Conservation (phyloP, 148 eudicot genomes). For the Rhododendron ferrugineum region DNA sequence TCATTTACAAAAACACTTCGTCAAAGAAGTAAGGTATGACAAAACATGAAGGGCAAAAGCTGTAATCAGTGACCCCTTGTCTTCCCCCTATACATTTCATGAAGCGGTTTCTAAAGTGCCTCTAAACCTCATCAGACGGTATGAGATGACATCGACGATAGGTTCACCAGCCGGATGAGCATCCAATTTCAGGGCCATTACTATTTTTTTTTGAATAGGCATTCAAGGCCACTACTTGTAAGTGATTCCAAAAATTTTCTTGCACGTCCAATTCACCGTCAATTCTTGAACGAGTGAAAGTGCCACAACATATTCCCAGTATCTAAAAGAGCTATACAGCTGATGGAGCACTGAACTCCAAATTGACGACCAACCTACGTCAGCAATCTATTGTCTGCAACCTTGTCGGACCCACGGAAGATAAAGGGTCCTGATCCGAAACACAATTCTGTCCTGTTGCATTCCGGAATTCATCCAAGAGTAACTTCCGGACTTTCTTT, state of each 20-base stretch:
- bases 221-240: not conserved
- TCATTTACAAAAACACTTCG: not conserved
- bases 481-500: constrained; percentile 45
- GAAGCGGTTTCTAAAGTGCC: not conserved
- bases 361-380: not conserved
- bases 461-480: constrained; percentile 39
- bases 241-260: not conserved
- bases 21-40: not conserved
- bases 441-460: constrained; percentile 14
- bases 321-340: not conserved
- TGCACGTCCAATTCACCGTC: not conserved
- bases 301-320: not conserved
- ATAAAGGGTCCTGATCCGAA: constrained; percentile 20
- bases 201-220: too few species aligned
- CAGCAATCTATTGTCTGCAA: constrained; percentile 5
- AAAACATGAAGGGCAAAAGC: not conserved
- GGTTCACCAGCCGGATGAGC: not conserved
- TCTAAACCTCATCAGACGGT: not conserved
- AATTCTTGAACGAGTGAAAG: not conserved
- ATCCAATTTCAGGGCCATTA: not conserved
- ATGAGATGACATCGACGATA: not conserved
- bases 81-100: not conserved
- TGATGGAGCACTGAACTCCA: not conserved
- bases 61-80: not conserved
- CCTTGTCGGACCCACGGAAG: constrained; percentile 18